Conservation (phyloP, 441 rosid species). For the Aquilaria agallochum region DNA sequence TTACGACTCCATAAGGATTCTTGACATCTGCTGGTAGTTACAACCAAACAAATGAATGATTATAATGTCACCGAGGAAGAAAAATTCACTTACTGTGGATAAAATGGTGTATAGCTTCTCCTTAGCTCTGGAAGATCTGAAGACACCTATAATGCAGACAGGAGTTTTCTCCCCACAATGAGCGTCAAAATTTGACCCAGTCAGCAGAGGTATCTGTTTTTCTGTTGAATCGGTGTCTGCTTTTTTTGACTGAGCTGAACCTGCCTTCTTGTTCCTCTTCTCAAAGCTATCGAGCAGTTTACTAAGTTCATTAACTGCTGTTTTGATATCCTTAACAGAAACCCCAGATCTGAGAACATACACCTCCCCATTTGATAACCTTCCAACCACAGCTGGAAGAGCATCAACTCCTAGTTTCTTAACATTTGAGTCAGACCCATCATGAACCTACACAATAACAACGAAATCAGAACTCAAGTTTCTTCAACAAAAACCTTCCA, state of each 20-base stretch:
- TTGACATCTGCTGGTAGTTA: too few relatives aligned
- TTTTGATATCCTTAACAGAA: conserved; percentile 68
- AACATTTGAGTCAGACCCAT: conserved; percentile 44
- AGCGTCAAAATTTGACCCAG: conserved; percentile 43
- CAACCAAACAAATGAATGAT: too few relatives aligned
- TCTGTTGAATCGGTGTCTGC: conserved; percentile 31
- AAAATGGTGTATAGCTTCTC: conserved; percentile 58
- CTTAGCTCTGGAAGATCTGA: conserved; percentile 56
- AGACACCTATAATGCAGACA: conserved; percentile 78
- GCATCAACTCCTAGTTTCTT: conserved; percentile 61
- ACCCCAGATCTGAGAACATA: conserved; percentile 63
- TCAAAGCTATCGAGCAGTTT: conserved; percentile 59
- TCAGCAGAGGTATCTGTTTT: conserved; percentile 44
- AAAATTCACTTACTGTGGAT: conserved; percentile 39
- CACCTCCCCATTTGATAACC: conserved; percentile 80
- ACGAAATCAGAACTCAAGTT: not conserved
- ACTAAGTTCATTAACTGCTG: conserved; percentile 70
- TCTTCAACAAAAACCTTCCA: not conserved
- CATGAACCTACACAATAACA: conserved; percentile 52
- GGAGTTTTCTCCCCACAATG: conserved; percentile 66
- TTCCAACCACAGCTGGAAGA: conserved; percentile 86
- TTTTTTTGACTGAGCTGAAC: conserved; percentile 37
- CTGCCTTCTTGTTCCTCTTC: conserved; percentile 63
- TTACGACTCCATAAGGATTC: too few relatives aligned
- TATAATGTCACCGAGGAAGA: not conserved